Evolutionary conservation across 495 filamentous ascomycete genomes (phyloP).

Genomic region (Aspergillus nanangensis): DNA sequence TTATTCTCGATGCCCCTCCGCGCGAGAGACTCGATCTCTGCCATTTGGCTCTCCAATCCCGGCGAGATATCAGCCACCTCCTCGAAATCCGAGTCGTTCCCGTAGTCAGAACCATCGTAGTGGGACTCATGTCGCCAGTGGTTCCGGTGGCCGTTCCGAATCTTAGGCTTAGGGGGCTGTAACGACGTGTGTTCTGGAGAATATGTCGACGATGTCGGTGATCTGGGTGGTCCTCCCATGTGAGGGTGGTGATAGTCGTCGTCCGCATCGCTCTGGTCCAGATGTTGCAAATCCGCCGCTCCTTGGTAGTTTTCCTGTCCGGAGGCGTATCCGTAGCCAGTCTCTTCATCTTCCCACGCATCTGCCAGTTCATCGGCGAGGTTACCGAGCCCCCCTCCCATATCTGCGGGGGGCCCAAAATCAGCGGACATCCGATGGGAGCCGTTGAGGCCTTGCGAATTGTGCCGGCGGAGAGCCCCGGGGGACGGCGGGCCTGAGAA

Average conservation of each 20-base stretch:
- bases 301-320: slow-evolving; percentile 33
- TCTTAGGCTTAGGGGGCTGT: slow-evolving; percentile 23
- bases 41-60: slow-evolving; percentile 68
- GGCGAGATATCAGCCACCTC: slow-evolving; percentile 64
- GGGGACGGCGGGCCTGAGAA: slow-evolving; percentile 59
- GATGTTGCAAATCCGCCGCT: slow-evolving; percentile 26
- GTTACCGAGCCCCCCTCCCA: slow-evolving; percentile 66
- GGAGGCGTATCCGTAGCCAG: slow-evolving; percentile 38
- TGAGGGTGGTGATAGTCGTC: slow-evolving; percentile 29
- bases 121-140: slow-evolving; percentile 47
- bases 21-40: slow-evolving; percentile 70
- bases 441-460: slow-evolving; percentile 47
- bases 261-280: slow-evolving; percentile 30
- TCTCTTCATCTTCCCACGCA: slow-evolving; percentile 59
- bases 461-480: slow-evolving; percentile 50
- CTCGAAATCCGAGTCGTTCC: slow-evolving; percentile 68
- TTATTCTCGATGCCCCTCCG: slow-evolving; percentile 68
- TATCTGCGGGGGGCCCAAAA: slow-evolving; percentile 34
- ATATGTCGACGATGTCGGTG: slow-evolving; percentile 25
- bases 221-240: slow-evolving; percentile 8
- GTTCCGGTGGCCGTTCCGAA: slow-evolving; percentile 29
- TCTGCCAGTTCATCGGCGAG: slow-evolving; percentile 72
- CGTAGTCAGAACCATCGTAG: slow-evolving; percentile 57
- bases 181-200: slow-evolving; percentile 23
- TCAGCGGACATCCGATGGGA: slow-evolving; percentile 41